phyloP scores from a whole-genome alignment of 1,284 basidiomycete species.

The Agroathelia rolfsii region DNA sequence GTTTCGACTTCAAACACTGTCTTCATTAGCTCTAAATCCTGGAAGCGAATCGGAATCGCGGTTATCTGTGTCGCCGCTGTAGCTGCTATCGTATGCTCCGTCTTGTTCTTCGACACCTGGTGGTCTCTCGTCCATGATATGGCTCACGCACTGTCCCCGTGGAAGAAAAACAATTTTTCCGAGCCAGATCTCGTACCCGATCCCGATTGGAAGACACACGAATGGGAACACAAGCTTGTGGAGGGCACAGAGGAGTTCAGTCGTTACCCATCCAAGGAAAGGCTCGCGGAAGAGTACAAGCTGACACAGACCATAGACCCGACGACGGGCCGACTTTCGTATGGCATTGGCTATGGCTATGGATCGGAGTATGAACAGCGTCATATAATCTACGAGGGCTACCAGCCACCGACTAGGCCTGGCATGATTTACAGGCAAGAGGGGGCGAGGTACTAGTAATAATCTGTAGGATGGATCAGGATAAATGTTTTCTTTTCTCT shows the following conservation, averaged over 20 bases:
- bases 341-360: no score
- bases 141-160: no score
- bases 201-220: constrained; percentile 52
- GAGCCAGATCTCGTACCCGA: constrained; percentile 47
- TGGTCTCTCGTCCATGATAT: constrained; percentile 45
- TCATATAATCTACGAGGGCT: no score
- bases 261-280: constrained; percentile 8
- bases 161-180: constrained; percentile 24
- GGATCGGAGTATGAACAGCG: no score
- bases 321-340: no score
- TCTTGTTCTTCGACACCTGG: constrained; percentile 60
- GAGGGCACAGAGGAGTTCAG: constrained; percentile 17
- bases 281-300: constrained; percentile 1
- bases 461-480: no score
- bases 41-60: constrained; percentile 59
- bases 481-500: no score
- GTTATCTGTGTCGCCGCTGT: constrained; percentile 49
- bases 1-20: not conserved
- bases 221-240: constrained; percentile 44
- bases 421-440: no score
- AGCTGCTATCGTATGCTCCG: constrained; percentile 38
- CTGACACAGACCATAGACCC: no score
- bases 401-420: no score
- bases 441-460: no score
- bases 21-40: constrained; percentile 23